A percentile compares a stretch with the other conserved stretches of the same genome.
phyloP scores from a whole-genome alignment of 176 grass and related monocot species.

The Ananas comosus region DNA sequence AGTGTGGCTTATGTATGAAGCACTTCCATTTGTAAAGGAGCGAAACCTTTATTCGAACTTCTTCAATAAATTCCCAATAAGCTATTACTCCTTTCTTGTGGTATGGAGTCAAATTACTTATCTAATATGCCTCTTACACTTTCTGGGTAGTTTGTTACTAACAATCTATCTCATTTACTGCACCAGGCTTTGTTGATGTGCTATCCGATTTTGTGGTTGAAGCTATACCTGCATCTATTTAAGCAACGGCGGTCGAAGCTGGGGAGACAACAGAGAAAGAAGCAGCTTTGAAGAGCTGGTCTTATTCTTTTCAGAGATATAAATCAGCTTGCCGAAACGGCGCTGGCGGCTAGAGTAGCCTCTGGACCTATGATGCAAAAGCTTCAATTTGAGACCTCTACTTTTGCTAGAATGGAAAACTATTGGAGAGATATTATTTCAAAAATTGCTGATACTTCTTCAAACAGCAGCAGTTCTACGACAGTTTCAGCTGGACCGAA shows the following conservation, averaged over 20 bases:
- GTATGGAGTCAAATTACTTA: slow-evolving; percentile 12
- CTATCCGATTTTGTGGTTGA: slow-evolving; percentile 81
- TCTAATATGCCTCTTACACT: neutral
- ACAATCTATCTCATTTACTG: neutral
- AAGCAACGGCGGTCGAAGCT: slow-evolving; percentile 79
- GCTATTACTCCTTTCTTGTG: slow-evolving; percentile 72
- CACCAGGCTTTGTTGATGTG: slow-evolving; percentile 45
- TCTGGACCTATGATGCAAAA: too few relatives aligned
- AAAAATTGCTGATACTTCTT: too few relatives aligned
- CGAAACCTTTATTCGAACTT: slow-evolving; percentile 59
- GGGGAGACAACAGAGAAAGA: slow-evolving; percentile 39
- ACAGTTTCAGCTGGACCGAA: too few relatives aligned
- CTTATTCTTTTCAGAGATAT: neutral
- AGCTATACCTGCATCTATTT: slow-evolving; percentile 82
- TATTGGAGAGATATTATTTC: too few relatives aligned
- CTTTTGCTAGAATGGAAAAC: too few relatives aligned
- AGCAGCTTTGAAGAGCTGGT: slow-evolving; percentile 30
- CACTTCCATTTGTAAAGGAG: slow-evolving; percentile 72
- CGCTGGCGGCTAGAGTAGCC: too few relatives aligned
- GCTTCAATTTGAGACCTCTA: too few relatives aligned
- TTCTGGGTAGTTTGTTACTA: neutral
- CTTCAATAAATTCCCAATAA: slow-evolving; percentile 59
- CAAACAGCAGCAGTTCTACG: too few relatives aligned
- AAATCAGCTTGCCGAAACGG: too few relatives aligned
- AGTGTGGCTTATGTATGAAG: slow-evolving; percentile 90